Base-by-base conservation (phyloP, 495 filamentous ascomycete genomes). In the Ramalina peruviana region DNA sequence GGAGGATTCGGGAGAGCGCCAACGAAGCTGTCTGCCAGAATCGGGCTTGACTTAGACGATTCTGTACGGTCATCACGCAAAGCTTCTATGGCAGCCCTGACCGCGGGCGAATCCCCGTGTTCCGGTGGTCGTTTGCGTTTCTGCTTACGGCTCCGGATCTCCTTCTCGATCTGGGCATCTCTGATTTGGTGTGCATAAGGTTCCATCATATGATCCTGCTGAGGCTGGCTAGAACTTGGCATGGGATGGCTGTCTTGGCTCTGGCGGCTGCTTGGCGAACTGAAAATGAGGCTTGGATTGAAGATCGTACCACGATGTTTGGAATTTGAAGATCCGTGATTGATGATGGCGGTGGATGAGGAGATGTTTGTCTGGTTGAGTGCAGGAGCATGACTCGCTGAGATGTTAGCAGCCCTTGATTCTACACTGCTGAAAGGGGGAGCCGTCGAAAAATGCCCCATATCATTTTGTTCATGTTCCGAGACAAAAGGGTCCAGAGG, bases 171-270 rank as follows among this genome's bases (percentile, higher is more conserved):
- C 46, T 70, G 71, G 2, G 71, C 74, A 54, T 79, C 76, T 57
- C 75, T 69, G 1, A 69, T 62, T 52, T 81, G 78, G 52, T 79
- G 73, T 23, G 76, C 72, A 56, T 81, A 81, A 0, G 77, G 76
- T 52, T 74, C 70, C 36, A 75, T 56, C 6, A 58, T 55, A 39
- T 53, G 56, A 62, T 40, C 67, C 56, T 54, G 49, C 62, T 52
- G 50, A 63, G 53, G 50, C 61, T 65, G 58, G 33, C 20, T 26
- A 12, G 68, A 60, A 3, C 59, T 58, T 10, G 70, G 60, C 46
- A 69, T 65, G 36, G 66, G 56, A 16, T 52, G 25, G 7, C 68
- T 65, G 4, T 72, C 71, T 52, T 71, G 71, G 20, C 65, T 65
- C 9, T 69, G 68, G 12, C 30, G 30, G 30, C 30, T 33, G 38